A percentile compares a stretch with the other conserved stretches of the same genome.
Conservation (phyloP, 2,329 filamentous ascomycete genomes). For the Xylaria sp. region DNA sequence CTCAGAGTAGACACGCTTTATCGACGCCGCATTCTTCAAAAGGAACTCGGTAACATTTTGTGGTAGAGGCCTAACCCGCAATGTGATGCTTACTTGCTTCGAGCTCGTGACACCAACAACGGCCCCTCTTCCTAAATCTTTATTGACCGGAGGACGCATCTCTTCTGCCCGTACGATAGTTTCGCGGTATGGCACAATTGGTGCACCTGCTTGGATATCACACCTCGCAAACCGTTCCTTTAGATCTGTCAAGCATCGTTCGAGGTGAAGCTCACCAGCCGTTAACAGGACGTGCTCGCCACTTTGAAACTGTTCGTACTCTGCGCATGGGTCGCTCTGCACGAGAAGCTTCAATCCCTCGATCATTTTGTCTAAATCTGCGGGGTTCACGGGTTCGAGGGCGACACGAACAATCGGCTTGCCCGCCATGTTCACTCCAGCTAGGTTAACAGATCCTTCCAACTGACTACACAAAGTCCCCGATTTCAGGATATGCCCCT, state of each 20-base stretch:
- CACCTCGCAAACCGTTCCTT: conserved; percentile 92
- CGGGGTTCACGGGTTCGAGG: conserved; percentile 90
- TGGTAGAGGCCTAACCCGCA: conserved; percentile 84
- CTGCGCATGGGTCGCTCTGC: conserved; percentile 93
- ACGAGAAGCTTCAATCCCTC: conserved; percentile 85
- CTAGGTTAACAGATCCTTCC: conserved; percentile 88
- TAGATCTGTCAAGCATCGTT: conserved; percentile 92
- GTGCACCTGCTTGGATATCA: conserved; percentile 91
- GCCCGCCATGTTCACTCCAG: conserved; percentile 80
- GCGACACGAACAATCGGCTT: conserved; percentile 96
- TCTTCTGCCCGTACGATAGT: conserved; percentile 88
- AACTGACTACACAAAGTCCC: conserved; percentile 91
- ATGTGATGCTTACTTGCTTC: conserved; percentile 81
- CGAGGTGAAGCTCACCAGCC: conserved; percentile 92
- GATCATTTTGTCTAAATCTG: conserved; percentile 95
- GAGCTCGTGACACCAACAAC: conserved; percentile 81
- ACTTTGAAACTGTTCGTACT: conserved; percentile 91
- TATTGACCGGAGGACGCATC: conserved; percentile 89
- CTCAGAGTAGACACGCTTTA: conserved; percentile 82
- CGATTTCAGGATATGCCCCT: conserved; percentile 93
- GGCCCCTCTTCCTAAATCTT: conserved; percentile 85
- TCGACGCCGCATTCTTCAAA: conserved; percentile 78
- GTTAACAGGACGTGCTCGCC: conserved; percentile 96
- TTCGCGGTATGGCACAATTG: conserved; percentile 95
- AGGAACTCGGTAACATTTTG: conserved; percentile 84